These are phyloP conservation scores for Aspergillus leporis DNA, from an alignment of 495 filamentous ascomycete genomes.

Conservation along the genomic window DNA sequence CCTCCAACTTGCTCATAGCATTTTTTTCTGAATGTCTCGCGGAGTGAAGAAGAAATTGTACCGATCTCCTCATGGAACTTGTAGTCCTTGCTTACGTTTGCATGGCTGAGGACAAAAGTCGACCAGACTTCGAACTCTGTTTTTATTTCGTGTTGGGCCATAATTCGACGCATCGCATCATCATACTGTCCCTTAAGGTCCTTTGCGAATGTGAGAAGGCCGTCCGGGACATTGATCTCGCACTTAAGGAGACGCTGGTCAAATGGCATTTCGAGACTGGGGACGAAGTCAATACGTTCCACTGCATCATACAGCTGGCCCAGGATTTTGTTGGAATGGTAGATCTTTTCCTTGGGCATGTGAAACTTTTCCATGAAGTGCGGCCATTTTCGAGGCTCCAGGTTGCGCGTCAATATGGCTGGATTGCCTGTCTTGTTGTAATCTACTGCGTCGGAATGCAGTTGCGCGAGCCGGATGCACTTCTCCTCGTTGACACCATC, in stretches of 20 bases:
- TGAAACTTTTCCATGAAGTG: conserved; percentile 87
- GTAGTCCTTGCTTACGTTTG: conserved; percentile 67
- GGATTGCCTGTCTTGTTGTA: conserved; percentile 86
- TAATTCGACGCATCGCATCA: conserved; percentile 69
- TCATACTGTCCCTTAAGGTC: conserved; percentile 78
- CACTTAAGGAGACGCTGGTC: conserved; percentile 71
- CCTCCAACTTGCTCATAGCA: conserved; percentile 66
- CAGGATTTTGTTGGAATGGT: conserved; percentile 70
- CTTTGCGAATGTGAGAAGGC: conserved; percentile 57
- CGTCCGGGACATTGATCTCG: conserved; percentile 54
- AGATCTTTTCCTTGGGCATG: conserved; percentile 50
- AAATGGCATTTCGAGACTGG: conserved; percentile 68
- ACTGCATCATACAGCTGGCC: conserved; percentile 82
- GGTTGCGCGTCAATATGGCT: conserved; percentile 62
- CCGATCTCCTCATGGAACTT: conserved; percentile 84
- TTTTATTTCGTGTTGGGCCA: conserved; percentile 80
- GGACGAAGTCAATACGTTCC: conserved; percentile 65
- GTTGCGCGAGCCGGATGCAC: conserved; percentile 73
- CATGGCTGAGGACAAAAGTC: conserved; percentile 75
- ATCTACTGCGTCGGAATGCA: conserved; percentile 92
- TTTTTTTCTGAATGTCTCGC: conserved; percentile 61
- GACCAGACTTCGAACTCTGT: conserved; percentile 94
- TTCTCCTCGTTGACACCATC: conserved; percentile 66
- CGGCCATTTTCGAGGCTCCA: conserved; percentile 66
- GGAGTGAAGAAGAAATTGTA: conserved; percentile 59